phyloP scores from a whole-genome alignment of 2,329 filamentous ascomycete genomes.

The Fusarium citri region DNA sequence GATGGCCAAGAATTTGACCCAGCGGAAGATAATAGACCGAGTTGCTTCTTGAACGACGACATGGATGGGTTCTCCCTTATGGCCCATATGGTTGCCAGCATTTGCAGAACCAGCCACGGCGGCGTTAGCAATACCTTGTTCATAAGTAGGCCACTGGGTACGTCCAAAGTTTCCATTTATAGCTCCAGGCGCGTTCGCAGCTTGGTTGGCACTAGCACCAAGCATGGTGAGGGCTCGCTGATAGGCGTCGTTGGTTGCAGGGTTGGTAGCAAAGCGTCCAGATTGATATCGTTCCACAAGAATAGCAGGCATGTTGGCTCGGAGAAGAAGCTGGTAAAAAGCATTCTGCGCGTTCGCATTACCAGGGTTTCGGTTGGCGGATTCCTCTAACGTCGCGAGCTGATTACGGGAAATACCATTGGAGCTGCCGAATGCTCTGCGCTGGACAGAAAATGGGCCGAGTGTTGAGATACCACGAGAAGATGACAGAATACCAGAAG shows the following conservation, averaged over 20 bases:
- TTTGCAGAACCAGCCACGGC: conserved; percentile 40
- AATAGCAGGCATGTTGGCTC: conserved; percentile 93
- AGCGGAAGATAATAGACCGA: conserved; percentile 84
- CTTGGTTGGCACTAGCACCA: conserved; percentile 47
- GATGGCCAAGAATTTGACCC: conserved; percentile 86
- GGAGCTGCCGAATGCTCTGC: conserved; percentile 56
- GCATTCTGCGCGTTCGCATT: conserved; percentile 91
- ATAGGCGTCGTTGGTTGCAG: conserved; percentile 82
- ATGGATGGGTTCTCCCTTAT: conserved; percentile 87
- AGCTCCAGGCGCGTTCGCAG: conserved; percentile 39
- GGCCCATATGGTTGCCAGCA: conserved; percentile 63
- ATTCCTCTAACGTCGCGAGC: conserved; percentile 87
- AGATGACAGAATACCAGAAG: conserved; percentile 35
- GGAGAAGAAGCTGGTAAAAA: conserved; percentile 91
- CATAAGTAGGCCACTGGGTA: conserved; percentile 48
- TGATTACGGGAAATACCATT: conserved; percentile 70
- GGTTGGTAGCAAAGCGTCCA: conserved; percentile 84
- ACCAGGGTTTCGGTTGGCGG: conserved; percentile 90
- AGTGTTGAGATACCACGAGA: conserved; percentile 39
- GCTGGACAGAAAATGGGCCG: conserved; percentile 36
- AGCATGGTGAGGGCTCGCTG: conserved; percentile 72
- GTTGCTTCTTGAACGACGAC: conserved; percentile 95
- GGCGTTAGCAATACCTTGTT: conserved; percentile 48
- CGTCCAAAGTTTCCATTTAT: conserved; percentile 38
- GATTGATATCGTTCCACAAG: conserved; percentile 90